Conservation (phyloP, 306 rosid species). For the Luffa acutangula region DNA sequence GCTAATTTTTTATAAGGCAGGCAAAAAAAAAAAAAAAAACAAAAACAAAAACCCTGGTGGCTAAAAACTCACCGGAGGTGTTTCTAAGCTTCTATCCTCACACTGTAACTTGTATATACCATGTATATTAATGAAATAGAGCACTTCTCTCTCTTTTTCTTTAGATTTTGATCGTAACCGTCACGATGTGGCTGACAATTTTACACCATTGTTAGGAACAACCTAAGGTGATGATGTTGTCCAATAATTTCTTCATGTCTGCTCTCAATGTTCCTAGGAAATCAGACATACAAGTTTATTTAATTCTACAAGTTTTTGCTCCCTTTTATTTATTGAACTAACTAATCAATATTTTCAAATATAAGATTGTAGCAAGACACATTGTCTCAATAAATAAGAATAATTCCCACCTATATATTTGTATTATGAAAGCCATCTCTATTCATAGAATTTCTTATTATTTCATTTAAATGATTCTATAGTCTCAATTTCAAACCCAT, state of each 20-base stretch:
- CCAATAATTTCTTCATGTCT: too few relatives aligned
- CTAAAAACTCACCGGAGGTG: conserved; percentile 2
- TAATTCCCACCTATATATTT: neutral
- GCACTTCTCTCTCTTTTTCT: neutral
- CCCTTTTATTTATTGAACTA: neutral
- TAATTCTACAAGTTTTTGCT: neutral
- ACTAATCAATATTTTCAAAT: neutral
- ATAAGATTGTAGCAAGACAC: neutral
- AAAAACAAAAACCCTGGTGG: neutral
- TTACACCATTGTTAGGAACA: too few relatives aligned
- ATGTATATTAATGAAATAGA: conserved; percentile 12
- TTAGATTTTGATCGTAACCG: neutral
- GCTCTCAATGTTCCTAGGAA: too few relatives aligned
- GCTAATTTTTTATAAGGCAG: conserved; percentile 31
- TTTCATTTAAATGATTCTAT: neutral
- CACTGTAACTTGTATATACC: conserved; percentile 7
- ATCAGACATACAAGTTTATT: neutral
- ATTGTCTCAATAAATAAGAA: neutral
- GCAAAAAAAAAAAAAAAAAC: neutral
- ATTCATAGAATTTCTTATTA: neutral
- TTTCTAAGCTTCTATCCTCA: neutral
- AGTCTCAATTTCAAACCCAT: neutral
- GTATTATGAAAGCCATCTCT: neutral
- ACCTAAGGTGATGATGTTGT: too few relatives aligned
- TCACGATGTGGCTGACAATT: too few relatives aligned